Base-by-base conservation (phyloP, 352 stramenopile species). In the Globisporangium acanthophoron region DNA sequence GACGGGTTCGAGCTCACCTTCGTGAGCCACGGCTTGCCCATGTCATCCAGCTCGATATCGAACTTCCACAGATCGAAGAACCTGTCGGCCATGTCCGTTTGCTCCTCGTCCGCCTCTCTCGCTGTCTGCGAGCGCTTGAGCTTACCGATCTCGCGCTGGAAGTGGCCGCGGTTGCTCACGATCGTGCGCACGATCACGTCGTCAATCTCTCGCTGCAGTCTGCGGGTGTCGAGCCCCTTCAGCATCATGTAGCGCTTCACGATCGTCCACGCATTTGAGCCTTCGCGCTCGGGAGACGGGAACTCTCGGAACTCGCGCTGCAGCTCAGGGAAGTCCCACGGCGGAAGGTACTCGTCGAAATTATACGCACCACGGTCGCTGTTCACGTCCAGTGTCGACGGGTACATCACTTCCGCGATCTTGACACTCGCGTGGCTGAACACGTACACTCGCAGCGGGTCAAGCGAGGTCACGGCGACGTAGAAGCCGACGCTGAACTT, bases 61-160 rank as follows among this genome's bases (percentile, higher is more conserved):
- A 98, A 91, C 24, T 92, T 96, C 56, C 97, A 86, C 18, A 99
- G 71, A 61, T 99, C 94, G 64, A 99, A 97, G 56, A 97, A 98
- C 56, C 67, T 88, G 41, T 86, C 73, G 3, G 61, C 69, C 21
- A 88, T 51, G 48, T 88, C 72, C 3, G 61, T 74, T 13, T 57
- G 62, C 1, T 63, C 46, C 5, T 66, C 53, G 21, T 66, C 76
- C 21, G 80, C 55, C 15, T 58, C 59, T 39, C 37, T 13, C 18
- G 29, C 24, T 11, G 49, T 5, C 2, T 58, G 52, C 33, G 58
- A 49, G 16, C 75, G 78, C 52, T 82, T 72, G 45, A 92, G 54
- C 52, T 79, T 81, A 27, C 29, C 46, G 47, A 84, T 69, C 21
- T 76, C 59, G 6, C 63, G 41, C 61, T 88, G 64, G 27, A 92